Evolutionary conservation across 2,329 filamentous ascomycete genomes (phyloP).

Genomic region (Epichloe bromicola): DNA sequence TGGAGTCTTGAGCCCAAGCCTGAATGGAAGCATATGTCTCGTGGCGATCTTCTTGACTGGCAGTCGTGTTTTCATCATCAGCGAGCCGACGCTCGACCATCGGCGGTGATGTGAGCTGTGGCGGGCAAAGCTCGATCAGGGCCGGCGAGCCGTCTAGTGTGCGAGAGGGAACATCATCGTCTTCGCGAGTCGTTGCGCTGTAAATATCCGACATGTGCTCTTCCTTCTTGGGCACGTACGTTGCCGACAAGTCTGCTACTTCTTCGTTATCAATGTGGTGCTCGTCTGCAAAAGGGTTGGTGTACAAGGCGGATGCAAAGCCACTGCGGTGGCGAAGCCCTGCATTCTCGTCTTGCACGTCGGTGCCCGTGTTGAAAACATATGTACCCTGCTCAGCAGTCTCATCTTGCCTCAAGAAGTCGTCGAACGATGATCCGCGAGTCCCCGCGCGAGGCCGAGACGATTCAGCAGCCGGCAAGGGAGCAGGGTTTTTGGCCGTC

Average conservation of each 20-base stretch:
- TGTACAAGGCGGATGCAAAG: slow-evolving; percentile 30
- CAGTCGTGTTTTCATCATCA: slow-evolving; percentile 39
- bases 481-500: not conserved
- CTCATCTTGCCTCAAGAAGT: slow-evolving; percentile 40
- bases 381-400: slow-evolving; percentile 40
- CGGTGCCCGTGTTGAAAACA: slow-evolving; percentile 44
- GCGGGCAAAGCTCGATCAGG: slow-evolving; percentile 20
- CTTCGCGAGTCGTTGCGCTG: slow-evolving; percentile 37
- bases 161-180: slow-evolving; percentile 12
- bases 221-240: slow-evolving; percentile 30
- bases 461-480: not conserved
- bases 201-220: slow-evolving; percentile 43
- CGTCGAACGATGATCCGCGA: slow-evolving; percentile 39
- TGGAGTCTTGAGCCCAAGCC: slow-evolving; percentile 47
- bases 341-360: slow-evolving; percentile 26
- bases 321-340: slow-evolving; percentile 37
- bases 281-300: slow-evolving; percentile 49
- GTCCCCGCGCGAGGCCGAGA: not conserved
- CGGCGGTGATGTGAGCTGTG: slow-evolving; percentile 9
- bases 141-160: slow-evolving; percentile 15
- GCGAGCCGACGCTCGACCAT: slow-evolving; percentile 24
- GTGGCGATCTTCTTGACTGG: slow-evolving; percentile 31
- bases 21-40: slow-evolving; percentile 48
- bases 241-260: slow-evolving; percentile 24
- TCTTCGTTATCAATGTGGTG: slow-evolving; percentile 39